Percentiles rank a stretch among this genome's conserved stretches.
phyloP scores from a whole-genome alignment of 306 rosid genomes.

The Dryas alaskensis region DNA sequence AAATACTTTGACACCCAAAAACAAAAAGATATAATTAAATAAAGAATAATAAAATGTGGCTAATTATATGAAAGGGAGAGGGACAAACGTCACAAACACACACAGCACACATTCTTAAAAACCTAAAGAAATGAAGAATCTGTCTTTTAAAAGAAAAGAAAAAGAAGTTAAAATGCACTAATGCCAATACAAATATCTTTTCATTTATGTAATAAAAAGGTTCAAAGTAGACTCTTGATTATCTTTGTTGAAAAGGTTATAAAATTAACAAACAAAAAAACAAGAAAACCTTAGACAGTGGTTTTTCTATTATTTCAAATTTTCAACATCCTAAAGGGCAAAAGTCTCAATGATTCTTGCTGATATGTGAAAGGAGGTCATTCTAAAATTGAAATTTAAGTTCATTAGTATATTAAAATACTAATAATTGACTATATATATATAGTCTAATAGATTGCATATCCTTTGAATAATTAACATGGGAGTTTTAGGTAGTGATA shows the following conservation, averaged over 20 bases:
- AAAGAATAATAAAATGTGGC: neutral
- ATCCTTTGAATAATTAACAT: constrained; percentile 23
- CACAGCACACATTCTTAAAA: neutral
- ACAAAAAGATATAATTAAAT: neutral
- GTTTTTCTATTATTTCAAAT: too few species aligned
- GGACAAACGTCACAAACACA: neutral
- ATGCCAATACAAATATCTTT: neutral
- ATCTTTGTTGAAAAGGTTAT: neutral
- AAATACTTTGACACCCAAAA: neutral
- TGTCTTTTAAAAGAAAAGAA: neutral
- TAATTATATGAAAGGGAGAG: neutral
- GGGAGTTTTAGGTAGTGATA: constrained; percentile 42
- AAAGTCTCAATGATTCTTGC: neutral
- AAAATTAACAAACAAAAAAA: neutral
- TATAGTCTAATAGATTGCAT: neutral
- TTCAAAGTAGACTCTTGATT: neutral
- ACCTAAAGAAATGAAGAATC: neutral
- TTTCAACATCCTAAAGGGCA: neutral
- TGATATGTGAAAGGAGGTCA: constrained; percentile 19
- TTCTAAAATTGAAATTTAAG: constrained; percentile 20
- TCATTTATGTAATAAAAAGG: neutral
- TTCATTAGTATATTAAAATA: constrained; percentile 10
- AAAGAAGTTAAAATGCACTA: neutral
- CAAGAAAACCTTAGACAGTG: neutral
- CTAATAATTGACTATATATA: neutral